Evolutionary conservation across 2,329 filamentous ascomycete genomes (phyloP).

Genomic region (Chalaropsis ovoidea): DNA sequence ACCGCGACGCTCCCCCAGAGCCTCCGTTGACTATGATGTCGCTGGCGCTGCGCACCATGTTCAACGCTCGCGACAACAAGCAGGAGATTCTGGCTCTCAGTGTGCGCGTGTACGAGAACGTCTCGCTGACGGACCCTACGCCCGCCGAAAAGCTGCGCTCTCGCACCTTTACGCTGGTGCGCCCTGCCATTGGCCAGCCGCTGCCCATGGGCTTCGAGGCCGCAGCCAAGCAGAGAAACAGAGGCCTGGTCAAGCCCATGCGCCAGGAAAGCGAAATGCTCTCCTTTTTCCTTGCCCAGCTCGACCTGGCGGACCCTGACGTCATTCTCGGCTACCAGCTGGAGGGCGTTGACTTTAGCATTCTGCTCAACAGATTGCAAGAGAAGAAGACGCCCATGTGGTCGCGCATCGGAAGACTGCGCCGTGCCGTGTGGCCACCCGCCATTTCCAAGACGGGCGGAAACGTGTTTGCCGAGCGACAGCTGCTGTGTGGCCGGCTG

Average conservation of each 20-base stretch:
- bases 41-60: constrained; percentile 72
- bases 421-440: constrained; percentile 74
- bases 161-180: constrained; percentile 82
- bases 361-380: constrained; percentile 74
- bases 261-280: constrained; percentile 78
- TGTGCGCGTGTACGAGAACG: constrained; percentile 82
- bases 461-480: constrained; percentile 86
- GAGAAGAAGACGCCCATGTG: constrained; percentile 89
- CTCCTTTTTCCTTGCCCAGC: constrained; percentile 77
- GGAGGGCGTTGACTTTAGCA: constrained; percentile 94
- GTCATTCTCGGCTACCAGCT: constrained; percentile 88
- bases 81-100: constrained; percentile 90
- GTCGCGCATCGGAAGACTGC: constrained; percentile 83
- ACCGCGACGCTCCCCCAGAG: constrained; percentile 69
- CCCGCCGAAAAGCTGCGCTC: constrained; percentile 80
- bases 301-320: constrained; percentile 83
- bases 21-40: constrained; percentile 96
- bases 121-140: constrained; percentile 77
- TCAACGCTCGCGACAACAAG: constrained; percentile 88
- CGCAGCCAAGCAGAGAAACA: constrained; percentile 59
- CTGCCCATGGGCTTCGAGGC: constrained; percentile 84
- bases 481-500: constrained; percentile 77
- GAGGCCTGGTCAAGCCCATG: constrained; percentile 67
- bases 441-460: constrained; percentile 76
- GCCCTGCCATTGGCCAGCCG: constrained; percentile 56